Percentiles rank a stretch among this genome's conserved stretches.
These are phyloP conservation scores for Sporothrix pallida DNA, from an alignment of 2,329 filamentous ascomycete genomes.

Conservation along the genomic window DNA sequence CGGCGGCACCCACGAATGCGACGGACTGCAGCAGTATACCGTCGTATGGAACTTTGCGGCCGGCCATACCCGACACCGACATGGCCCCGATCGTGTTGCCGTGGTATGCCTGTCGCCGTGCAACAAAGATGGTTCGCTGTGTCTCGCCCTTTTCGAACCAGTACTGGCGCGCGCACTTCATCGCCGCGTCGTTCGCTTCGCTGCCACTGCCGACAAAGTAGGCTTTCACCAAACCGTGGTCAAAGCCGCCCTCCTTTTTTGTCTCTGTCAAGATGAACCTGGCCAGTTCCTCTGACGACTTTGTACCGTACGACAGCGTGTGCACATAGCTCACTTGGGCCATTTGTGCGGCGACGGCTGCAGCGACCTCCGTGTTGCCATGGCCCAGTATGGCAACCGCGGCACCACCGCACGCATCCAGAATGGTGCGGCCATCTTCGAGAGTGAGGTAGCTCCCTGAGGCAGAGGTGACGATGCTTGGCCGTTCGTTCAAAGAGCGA, in stretches of 20 bases:
- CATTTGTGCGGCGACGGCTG: conserved; percentile 63
- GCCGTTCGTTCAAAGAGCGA: conserved; percentile 30
- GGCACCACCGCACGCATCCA: conserved; percentile 76
- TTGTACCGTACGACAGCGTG: conserved; percentile 59
- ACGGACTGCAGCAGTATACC: conserved; percentile 58
- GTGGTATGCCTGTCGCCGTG: conserved; percentile 70
- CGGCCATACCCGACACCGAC: conserved; percentile 61
- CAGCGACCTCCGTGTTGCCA: conserved; percentile 63
- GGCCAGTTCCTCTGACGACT: conserved; percentile 56
- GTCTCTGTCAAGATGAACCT: conserved; percentile 41
- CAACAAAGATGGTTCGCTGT: conserved; percentile 65
- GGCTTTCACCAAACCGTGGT: conserved; percentile 47
- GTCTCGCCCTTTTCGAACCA: conserved; percentile 62
- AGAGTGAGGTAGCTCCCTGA: conserved; percentile 30
- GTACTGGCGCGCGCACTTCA: conserved; percentile 72
- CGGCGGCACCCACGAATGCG: conserved; percentile 68
- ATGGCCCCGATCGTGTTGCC: conserved; percentile 71
- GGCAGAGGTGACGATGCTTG: conserved; percentile 14
- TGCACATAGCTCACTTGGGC: conserved; percentile 43
- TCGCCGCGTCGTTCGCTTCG: conserved; percentile 71
- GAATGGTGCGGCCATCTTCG: conserved; percentile 59
- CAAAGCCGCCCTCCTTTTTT: conserved; percentile 41
- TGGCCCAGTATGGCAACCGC: conserved; percentile 76
- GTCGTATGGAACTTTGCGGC: conserved; percentile 63
- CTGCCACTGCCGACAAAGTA: conserved; percentile 56